Evolutionary conservation across 352 stramenopile genomes (phyloP), one percentile per base, ranked within the genome.

Genomic region (Globisporangium nagaii): DNA sequence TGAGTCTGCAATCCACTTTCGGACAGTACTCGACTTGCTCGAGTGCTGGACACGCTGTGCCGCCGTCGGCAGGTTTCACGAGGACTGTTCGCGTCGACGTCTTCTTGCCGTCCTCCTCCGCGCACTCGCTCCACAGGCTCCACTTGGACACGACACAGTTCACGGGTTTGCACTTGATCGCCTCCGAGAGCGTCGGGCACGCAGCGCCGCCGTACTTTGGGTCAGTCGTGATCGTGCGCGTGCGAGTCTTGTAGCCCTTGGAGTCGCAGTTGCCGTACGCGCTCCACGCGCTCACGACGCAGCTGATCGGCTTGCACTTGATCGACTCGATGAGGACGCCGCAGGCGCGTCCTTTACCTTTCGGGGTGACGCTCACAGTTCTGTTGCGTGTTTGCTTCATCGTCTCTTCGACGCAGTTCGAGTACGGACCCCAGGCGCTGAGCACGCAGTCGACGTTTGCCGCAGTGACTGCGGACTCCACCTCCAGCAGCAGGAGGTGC

Each of bases 391-490:
- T 66, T 41, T 83, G 72, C 58, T 71, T 79, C 69, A 74, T 76
- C 10, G 59, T 78, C 5, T 58, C 12, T 22, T 68, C 65, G 31
- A 75, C 56, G 36, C 75, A 85, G 10, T 13, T 30, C 1, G 50
- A 54, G 57, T 80, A 88, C 0, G 41, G 11, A 3, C 69, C 44
- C 73, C 76, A 85, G 2, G 43, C 53, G 28, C 70, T 75, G 2
- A 87, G 63, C 13, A 80, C 70, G 24, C 75, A 86, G 59, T 86
- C 75, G 6, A 73, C 60, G 20, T 86, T 86, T 7, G 59, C 60
- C 1, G 52, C 17, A 3, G 42, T 45, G 22, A 31, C 32, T 25
- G 41, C 53, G 1, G 25, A 30, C n/a, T n/a, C 41, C 13, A 13
- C 4, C 10, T 31, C 9, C 4, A 52, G 41, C 17, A 51, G 41